Evolutionary conservation across 164 flowering plant genomes (phyloP).

Genomic region (Stephania yunnanensis): DNA sequence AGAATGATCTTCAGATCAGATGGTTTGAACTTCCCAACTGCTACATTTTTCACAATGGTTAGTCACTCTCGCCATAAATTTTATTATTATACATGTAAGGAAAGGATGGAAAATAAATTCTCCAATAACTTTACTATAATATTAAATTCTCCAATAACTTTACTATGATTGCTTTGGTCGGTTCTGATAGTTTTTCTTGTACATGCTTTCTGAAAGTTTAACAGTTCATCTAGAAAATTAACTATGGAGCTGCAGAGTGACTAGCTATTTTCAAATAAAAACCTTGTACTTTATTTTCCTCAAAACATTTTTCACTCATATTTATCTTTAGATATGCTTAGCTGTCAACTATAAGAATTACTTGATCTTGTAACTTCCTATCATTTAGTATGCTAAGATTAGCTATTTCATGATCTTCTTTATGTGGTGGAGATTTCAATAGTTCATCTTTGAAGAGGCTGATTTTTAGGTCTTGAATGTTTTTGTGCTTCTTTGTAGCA

Average conservation of each 20-base stretch:
- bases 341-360: not conserved
- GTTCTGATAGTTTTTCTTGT: not conserved
- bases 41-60: conserved; percentile 95
- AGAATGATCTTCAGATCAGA: conserved; percentile 68
- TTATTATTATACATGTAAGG: not conserved
- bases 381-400: too few species aligned
- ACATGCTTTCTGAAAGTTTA: not conserved
- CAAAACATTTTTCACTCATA: too few species aligned
- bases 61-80: conserved; percentile 7
- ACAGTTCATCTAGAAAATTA: not conserved
- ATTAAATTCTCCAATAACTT: too few species aligned
- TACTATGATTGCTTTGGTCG: not conserved
- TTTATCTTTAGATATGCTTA: not conserved
- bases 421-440: too few species aligned
- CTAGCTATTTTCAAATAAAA: not conserved
- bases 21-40: conserved; percentile 99
- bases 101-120: not conserved
- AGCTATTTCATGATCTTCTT: too few species aligned
- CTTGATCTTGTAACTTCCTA: too few species aligned
- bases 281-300: not conserved
- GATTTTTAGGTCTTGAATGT: conserved; percentile 10
- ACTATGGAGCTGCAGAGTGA: not conserved
- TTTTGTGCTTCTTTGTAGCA: conserved; percentile 35
- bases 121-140: not conserved
- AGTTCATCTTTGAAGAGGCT: too few species aligned